Evolutionary conservation across 2,329 filamentous ascomycete species (phyloP), one percentile per base, ranked within the genome.

Genomic region (Byssoonygena ceratinophila): DNA sequence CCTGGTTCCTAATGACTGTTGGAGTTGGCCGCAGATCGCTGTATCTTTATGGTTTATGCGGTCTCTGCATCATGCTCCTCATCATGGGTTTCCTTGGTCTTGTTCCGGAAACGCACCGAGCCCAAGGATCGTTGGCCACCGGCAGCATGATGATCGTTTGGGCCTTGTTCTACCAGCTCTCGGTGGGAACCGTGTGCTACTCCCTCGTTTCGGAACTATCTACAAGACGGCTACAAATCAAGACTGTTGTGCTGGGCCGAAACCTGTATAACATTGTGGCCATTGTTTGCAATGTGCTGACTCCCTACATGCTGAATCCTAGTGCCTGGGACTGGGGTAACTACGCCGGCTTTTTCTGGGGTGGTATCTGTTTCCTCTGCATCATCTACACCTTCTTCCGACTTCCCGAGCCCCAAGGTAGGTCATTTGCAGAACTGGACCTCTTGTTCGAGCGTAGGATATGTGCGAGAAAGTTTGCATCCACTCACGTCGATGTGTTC

Each of bases 291-390:
- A 83, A 81, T 47, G 84, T 94, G 3, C 69, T 95, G 37, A 94
- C 87, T 0, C 89, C 89, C 0, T 94, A 94, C 70, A 95, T 95
- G 89, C 77, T 94, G 39, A 95, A 95, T 70, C 87, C 89, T 0
- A 77, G 75, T 1, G 84, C 81, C 0, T 95, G 90, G 89, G 74
- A 94, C 68, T 95, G 88, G 89, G 76, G 80, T 55, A 92, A 92
- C 70, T 92, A 79, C 61, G 80, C 88, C 0, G 88, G 89, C 25
- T 94, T 94, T 72, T 94, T 94, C 74, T 88, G 88, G 85, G 83
- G 81, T 12, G 85, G 83, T 0, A 82, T 87, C 53, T 91, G 86
- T 69, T 87, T 88, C 71, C 69, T 82, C 52, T 92, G 86, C 71
- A 81, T 90, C 61, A 71, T 92, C 14, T 94, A 91, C 70, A 84